Base-by-base conservation (phyloP, 2,329 filamentous ascomycete genomes). In the Epichloe glyceriae region DNA sequence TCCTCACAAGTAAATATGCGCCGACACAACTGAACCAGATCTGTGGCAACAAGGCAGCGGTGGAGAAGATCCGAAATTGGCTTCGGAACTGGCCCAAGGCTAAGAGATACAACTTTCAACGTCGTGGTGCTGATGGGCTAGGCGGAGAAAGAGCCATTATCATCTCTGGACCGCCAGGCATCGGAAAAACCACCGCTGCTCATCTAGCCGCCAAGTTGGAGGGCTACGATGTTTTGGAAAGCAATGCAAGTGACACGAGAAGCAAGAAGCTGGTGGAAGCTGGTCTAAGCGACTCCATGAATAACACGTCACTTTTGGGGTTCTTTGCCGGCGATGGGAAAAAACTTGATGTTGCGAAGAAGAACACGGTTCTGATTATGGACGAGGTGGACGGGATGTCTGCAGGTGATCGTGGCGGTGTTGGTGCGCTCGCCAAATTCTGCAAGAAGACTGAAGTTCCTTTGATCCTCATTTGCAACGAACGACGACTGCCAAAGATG, bases 381-480 rank as follows among this genome's bases (percentile, higher is more conserved):
- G 93, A 98, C 60, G 93, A 98, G 68, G 93, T 98, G 4, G 93
- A 98, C 61, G 93, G 93, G 49, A 97, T 98, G 93, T 97, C 91
- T 54, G 90, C 88, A 37, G 93, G 93, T 63, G 93, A 98, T 64
- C 84, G 93, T 54, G 93, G 93, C 57, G 93, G 93, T 66, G 93
- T 98, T 46, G 93, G 90, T 47, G 93, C 93, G 33, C 75, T 98
- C 51, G 91, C 93, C 51, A 88, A 93, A 52, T 85, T 95, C 50
- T 96, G 91, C 75, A 95, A 87, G 71, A 96, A 95, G 74, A 93
- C 90, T 0, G 83, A 93, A 58, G 82, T 98, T 22, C 93, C 93
- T 1, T 84, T 98, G 64, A 97, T 98, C 58, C 76, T 98, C 50
- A 97, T 98, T 59, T 98, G 93, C 77, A 98, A 98, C 66, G 93